These are phyloP conservation scores for Goniomonas avonlea DNA, from an alignment of 78 protist species.

Conservation along the genomic window DNA sequence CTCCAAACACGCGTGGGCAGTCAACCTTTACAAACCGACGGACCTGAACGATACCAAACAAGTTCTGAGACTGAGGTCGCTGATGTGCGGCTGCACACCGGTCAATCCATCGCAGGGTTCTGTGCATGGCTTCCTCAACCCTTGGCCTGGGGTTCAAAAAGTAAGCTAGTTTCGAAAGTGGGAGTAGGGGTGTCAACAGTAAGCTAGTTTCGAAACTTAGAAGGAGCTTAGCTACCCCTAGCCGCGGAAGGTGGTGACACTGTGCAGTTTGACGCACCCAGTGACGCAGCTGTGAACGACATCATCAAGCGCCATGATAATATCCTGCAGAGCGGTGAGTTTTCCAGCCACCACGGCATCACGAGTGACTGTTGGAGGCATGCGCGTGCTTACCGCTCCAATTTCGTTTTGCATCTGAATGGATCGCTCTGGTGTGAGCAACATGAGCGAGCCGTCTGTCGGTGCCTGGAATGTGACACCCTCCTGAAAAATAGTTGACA, in stretches of 20 bases:
- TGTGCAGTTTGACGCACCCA: not conserved
- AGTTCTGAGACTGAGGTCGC: constrained; percentile 5
- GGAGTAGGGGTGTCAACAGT: no score
- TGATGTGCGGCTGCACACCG: constrained; percentile 82
- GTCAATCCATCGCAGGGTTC: constrained; percentile 93
- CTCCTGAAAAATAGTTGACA: not conserved
- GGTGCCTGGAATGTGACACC: constrained; percentile 90
- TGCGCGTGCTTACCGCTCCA: no score
- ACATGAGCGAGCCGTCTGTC: constrained; percentile 73
- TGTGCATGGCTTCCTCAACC: constrained; percentile 83
- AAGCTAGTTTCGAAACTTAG: no score
- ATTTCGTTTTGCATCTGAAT: constrained; percentile 41
- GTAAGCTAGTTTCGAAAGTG: no score
- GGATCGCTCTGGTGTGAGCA: constrained; percentile 89
- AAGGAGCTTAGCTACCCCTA: no score
- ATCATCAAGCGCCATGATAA: constrained; percentile 85
- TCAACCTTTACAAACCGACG: not conserved
- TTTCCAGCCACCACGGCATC: no score
- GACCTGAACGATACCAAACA: constrained; percentile 88
- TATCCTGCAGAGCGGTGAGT: constrained; percentile 51
- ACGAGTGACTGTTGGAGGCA: not conserved
- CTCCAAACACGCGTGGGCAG: not conserved
- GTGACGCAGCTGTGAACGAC: constrained; percentile 17
- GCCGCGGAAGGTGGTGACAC: not conserved
- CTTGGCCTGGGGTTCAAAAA: no score